A percentile compares a stretch with the other conserved stretches of the same genome.
phyloP scores from a whole-genome alignment of 208 protist species.

The Wallacemonas sp. region DNA sequence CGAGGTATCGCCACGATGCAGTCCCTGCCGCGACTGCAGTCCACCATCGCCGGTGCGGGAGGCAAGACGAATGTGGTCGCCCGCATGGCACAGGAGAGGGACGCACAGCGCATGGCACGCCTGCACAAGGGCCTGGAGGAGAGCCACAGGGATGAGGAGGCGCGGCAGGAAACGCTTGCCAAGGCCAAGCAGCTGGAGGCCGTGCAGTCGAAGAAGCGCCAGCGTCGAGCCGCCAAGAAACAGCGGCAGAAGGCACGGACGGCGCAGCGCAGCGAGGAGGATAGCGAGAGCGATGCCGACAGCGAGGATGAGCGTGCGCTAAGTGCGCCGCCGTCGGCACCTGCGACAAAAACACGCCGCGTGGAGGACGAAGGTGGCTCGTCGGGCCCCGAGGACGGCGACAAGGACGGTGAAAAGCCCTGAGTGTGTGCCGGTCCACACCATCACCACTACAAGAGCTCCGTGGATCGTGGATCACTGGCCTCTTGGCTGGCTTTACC shows the following conservation, averaged over 20 bases:
- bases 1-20: conserved; percentile 68
- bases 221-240: conserved; percentile 31
- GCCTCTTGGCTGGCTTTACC: no score
- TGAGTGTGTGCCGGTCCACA: no score
- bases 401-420: no score
- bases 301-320: not conserved
- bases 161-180: conserved; percentile 31
- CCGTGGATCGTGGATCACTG: no score
- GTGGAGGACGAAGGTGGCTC: no score
- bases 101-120: conserved; percentile 49
- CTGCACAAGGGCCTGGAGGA: conserved; percentile 34
- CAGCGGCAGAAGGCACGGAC: conserved; percentile 14
- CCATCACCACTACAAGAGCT: no score
- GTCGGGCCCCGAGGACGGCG: no score
- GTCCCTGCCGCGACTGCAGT: conserved; percentile 66
- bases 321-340: not conserved
- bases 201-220: conserved; percentile 51
- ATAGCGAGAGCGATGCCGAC: conserved; percentile 5
- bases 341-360: not conserved
- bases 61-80: conserved; percentile 74
- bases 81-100: conserved; percentile 63
- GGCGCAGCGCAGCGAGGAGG: not conserved
- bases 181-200: conserved; percentile 41
- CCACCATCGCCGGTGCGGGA: conserved; percentile 79
- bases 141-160: conserved; percentile 23